Evolutionary conservation across 257 asterid genomes (phyloP).

Genomic region (Scutellaria galericulata): DNA sequence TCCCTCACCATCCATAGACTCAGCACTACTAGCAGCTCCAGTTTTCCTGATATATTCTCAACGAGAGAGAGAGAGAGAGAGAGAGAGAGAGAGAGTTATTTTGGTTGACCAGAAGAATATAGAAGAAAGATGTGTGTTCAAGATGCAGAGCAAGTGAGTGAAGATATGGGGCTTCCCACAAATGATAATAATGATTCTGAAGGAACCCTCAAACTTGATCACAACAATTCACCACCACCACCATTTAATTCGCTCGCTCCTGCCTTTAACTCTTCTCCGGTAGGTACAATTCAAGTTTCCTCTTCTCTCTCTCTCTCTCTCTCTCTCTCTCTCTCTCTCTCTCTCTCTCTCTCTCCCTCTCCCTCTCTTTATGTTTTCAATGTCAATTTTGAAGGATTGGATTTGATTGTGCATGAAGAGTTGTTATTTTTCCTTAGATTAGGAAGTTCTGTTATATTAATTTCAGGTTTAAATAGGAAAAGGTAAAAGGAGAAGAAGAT

Average conservation of each 20-base stretch:
- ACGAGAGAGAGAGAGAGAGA: conserved; percentile 25
- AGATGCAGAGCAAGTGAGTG: conserved; percentile 70
- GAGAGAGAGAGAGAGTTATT: conserved; percentile 27
- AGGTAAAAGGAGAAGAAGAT: neutral
- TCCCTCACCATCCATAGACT: conserved; percentile 39
- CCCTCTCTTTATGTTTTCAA: conserved; percentile 1
- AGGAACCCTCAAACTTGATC: conserved; percentile 42
- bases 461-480: neutral
- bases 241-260: conserved; percentile 39
- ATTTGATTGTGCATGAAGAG: neutral
- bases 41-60: conserved; percentile 33
- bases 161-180: conserved; percentile 49
- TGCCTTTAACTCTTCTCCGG: conserved; percentile 58
- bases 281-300: conserved; percentile 36
- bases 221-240: conserved; percentile 26
- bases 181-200: conserved; percentile 38
- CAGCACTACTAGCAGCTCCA: conserved; percentile 15
- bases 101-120: conserved; percentile 17
- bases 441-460: neutral
- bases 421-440: neutral
- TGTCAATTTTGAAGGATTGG: neutral
- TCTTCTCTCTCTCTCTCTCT: too few species aligned
- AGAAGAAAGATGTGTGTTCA: conserved; percentile 64
- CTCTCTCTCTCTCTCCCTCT: too few species aligned
- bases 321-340: neutral